Evolutionary conservation across 495 filamentous ascomycete species (phyloP), one percentile per base, ranked within the genome.

Genomic region (Penicillium bialowiezense): DNA sequence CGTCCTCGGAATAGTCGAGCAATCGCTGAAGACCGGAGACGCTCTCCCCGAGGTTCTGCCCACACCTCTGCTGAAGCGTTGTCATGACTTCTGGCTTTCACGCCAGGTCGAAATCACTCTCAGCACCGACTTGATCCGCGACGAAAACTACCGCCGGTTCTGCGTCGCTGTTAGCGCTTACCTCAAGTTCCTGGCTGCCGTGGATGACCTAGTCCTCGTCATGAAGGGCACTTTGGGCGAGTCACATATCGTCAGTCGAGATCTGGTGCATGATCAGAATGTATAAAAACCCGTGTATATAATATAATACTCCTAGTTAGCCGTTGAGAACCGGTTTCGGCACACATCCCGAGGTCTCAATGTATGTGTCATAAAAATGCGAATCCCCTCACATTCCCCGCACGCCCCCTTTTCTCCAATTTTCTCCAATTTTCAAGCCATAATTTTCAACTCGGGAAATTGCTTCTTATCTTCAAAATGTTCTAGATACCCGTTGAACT

Each of bases 191-290:
- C 33, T 74, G 19, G 58, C 51, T 9, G 48, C 57, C 13, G 51
- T 72, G 24, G 71, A 74, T 62, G 69, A 70, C 34, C 32, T 74
- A 47, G 68, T 72, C n/a, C 54, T 74, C 21, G 66, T 70, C 8
- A 53, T 72, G 41, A 74, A 74, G 55, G 69, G 64, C 8, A 64
- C 61, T 0, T 44, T 74, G 35, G 71, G 71, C 1, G 71, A 74
- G 62, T 60, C 69, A 9, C 71, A 74, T 51, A 52, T 74, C 32
- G 64, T 74, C 14, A 56, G 51, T 18, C 58, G 61, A 7, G 59
- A 59, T 5, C 28, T 64, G 41, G 29, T 56, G 45, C 44, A 53
- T 13, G 50, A 58, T 24, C 28, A 48, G 12, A 8, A 21, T 38
- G 56, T 63, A 48, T 63, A 55, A 35, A 23, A 20, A 20, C 18